Evolutionary conservation across 352 stramenopile species (phyloP).

Genomic region (Pythium chondricola): DNA sequence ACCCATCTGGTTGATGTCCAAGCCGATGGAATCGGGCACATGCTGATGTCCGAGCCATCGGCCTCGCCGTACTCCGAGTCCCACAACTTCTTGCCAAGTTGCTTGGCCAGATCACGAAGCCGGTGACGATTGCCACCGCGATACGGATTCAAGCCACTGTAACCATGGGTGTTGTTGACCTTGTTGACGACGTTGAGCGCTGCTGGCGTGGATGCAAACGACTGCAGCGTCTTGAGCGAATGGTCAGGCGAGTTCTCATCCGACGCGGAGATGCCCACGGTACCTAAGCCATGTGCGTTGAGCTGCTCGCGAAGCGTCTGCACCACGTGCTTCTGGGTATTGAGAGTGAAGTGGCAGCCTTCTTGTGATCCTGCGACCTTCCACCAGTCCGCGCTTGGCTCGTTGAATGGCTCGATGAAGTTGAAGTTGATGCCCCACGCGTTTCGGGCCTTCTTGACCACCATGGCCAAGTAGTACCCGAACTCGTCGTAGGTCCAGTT

Average conservation of each 20-base stretch:
- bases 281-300: slow-evolving; percentile 22
- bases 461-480: slow-evolving; percentile 35
- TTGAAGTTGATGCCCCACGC: slow-evolving; percentile 42
- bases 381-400: slow-evolving; percentile 48
- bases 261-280: slow-evolving; percentile 30
- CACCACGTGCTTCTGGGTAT: slow-evolving; percentile 37
- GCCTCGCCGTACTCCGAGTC: slow-evolving; percentile 57
- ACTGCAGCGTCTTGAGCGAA: slow-evolving; percentile 26
- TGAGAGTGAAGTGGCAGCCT: slow-evolving; percentile 43
- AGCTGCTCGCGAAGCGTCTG: slow-evolving; percentile 31
- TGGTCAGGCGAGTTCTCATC: slow-evolving; percentile 48
- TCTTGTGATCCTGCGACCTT: slow-evolving; percentile 37
- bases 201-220: slow-evolving; percentile 14
- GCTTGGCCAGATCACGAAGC: slow-evolving; percentile 24
- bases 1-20: slow-evolving; percentile 55
- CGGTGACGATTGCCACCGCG: slow-evolving; percentile 28
- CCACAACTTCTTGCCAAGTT: slow-evolving; percentile 37
- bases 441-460: slow-evolving; percentile 34
- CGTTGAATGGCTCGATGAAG: slow-evolving; percentile 56
- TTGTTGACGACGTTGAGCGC: slow-evolving; percentile 34
- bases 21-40: slow-evolving; percentile 42
- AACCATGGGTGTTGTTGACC: slow-evolving; percentile 57
- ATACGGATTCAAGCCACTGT: slow-evolving; percentile 37
- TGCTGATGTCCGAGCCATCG: slow-evolving; percentile 33
- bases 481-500: slow-evolving; percentile 42